Conservation (phyloP, 306 rosid genomes). For the Fragaria iinumae region DNA sequence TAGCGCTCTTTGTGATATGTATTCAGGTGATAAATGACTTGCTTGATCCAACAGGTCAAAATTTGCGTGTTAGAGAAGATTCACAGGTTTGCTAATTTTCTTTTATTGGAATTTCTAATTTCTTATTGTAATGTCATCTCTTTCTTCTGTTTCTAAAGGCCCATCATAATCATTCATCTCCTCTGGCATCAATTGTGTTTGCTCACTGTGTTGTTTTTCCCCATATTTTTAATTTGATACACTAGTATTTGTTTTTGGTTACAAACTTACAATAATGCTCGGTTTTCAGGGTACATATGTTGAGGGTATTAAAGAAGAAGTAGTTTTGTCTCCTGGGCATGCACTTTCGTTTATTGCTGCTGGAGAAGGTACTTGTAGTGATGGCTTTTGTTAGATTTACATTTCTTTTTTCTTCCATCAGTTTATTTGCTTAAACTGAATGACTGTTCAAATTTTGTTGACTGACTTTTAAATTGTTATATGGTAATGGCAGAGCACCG, state of each 20-base stretch:
- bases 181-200: slow-evolving; percentile 5
- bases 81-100: slow-evolving; percentile 64
- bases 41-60: slow-evolving; percentile 99
- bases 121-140: neutral
- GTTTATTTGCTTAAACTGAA: neutral
- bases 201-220: neutral
- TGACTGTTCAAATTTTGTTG: slow-evolving; percentile 14
- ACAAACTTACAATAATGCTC: neutral
- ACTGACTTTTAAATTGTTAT: slow-evolving; percentile 18
- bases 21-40: slow-evolving; percentile 96
- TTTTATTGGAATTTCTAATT: slow-evolving; percentile 9
- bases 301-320: slow-evolving; percentile 99
- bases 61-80: slow-evolving; percentile 97
- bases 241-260: slow-evolving; percentile 13
- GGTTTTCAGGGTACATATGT: slow-evolving; percentile 90
- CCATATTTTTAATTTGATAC: neutral
- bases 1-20: slow-evolving; percentile 34
- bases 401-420: neutral
- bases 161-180: neutral
- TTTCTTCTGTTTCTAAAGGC: slow-evolving; percentile 1
- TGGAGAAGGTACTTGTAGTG: slow-evolving; percentile 76
- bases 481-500: slow-evolving; percentile 80
- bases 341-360: slow-evolving; percentile 99
- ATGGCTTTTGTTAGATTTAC: slow-evolving; percentile 16
- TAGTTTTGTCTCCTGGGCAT: slow-evolving; percentile 97